Base-by-base conservation (phyloP, 73 alveolate genomes). In the Paramecium octaurelia region DNA sequence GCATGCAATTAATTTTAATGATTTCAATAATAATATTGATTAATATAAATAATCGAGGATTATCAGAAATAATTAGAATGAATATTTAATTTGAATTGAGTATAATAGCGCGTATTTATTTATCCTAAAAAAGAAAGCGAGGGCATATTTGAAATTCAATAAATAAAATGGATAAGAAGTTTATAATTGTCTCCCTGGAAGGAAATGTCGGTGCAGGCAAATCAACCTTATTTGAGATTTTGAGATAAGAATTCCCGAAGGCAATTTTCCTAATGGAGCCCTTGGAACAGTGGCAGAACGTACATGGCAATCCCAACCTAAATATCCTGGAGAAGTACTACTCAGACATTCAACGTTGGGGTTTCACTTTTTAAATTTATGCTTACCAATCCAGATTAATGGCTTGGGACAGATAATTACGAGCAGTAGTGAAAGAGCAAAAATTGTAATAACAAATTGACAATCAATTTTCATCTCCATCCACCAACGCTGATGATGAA, bases 161-260 rank as follows among this genome's bases (percentile, higher is more conserved):
- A 73, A 73, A 73, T 54, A 54, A 54, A 43, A 23, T 27, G 46
- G 75, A 80, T 7, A 80, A 80, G 57, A 40, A 27, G 57, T 80
- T 80, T 35, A 43, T 80, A 2, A 23, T 80, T 9, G 57, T 80
- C 20, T 80, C 91, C 6, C 12, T 80, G 8, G 91, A 80, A 46
- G 91, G 91, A 40, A 80, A 80, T 80, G 57, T 80, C 0, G 91
- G 91, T 14, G 91, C 91, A n/a, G 91, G 91, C 6, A 80, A 80
- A 35, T 80, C 91, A 12, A 80, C 91, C 23, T 23, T 80, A 18
- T 46, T 80, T 42, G 76, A 80, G 12, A 40, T 42, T 24, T 23
- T 80, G n/a, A 42, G 73, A 48, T 2, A 40, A 80, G 46, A 80
- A 40, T 80, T 44, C 34, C 91, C 91, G 0, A 23, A 40, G 16